Conservation (phyloP, 495 filamentous ascomycete genomes). For the Parmelia sp. region DNA sequence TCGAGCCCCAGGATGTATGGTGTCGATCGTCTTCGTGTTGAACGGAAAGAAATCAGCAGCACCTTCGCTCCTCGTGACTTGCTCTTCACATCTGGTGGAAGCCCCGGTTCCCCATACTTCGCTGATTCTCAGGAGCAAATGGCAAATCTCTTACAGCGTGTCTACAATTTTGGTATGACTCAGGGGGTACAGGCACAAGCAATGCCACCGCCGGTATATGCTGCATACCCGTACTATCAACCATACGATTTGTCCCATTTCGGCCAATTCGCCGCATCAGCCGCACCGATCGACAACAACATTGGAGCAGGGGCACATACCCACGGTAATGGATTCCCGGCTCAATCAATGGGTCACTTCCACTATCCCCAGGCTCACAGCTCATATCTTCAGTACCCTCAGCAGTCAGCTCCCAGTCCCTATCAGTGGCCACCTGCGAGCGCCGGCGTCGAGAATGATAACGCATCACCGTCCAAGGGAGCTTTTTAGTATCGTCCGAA, state of each 20-base stretch:
- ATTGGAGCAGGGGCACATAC: conserved; percentile 2
- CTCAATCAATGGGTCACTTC: conserved; percentile 13
- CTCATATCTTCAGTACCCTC: conserved; percentile 11
- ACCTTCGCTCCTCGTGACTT: conserved; percentile 19
- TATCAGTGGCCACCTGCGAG: conserved; percentile 19
- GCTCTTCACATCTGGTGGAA: conserved; percentile 11
- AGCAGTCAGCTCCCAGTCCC: conserved; percentile 1
- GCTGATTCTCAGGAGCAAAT: conserved; percentile 19
- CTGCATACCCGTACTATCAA: conserved; percentile 20
- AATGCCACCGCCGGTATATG: conserved; percentile 19
- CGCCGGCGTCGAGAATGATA: background rate
- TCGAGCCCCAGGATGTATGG: conserved; percentile 15
- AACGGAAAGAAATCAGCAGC: conserved; percentile 26
- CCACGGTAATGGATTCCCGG: background rate
- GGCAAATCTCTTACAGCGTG: conserved; percentile 24
- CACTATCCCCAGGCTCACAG: conserved; percentile 12
- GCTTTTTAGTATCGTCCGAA: background rate
- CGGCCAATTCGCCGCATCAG: conserved; percentile 9
- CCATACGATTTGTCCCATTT: conserved; percentile 15
- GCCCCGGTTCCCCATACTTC: conserved; percentile 15
- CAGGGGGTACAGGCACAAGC: conserved; percentile 23
- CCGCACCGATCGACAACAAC: conserved; percentile 9
- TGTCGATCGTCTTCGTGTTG: conserved; percentile 25
- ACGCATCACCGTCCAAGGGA: conserved; percentile 8
- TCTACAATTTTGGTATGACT: conserved; percentile 25